Conservation (phyloP, 1,284 basidiomycete species). For the Malassezia furfur region DNA sequence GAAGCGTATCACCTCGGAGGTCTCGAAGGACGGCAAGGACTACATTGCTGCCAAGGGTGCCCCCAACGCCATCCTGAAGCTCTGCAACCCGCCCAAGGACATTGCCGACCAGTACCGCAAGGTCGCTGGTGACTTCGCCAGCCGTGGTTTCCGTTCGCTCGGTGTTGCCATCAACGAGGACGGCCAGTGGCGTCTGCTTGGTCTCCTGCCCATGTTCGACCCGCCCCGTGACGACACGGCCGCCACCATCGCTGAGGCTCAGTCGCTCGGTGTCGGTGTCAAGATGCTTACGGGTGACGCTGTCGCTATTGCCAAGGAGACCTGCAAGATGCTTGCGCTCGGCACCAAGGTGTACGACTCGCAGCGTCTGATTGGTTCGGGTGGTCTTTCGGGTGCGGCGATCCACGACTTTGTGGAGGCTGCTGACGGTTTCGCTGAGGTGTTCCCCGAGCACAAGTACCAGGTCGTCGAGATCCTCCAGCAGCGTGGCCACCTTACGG, state of each 20-base stretch:
- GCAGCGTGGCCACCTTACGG: conserved; percentile 55
- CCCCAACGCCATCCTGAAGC: conserved; percentile 55
- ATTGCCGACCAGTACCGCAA: conserved; percentile 51
- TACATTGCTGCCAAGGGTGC: conserved; percentile 56
- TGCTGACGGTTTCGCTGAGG: conserved; percentile 57
- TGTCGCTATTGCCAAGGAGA: conserved; percentile 56
- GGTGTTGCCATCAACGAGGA: conserved; percentile 55
- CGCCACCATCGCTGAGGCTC: conserved; percentile 54
- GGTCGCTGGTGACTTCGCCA: conserved; percentile 52
- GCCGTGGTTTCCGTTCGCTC: conserved; percentile 55
- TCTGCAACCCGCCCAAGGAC: conserved; percentile 50
- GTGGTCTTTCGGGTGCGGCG: conserved; percentile 54
- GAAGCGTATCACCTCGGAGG: conserved; percentile 56
- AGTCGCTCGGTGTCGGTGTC: conserved; percentile 54
- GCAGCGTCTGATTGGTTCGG: conserved; percentile 54
- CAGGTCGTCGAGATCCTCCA: conserved; percentile 56
- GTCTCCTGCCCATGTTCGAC: conserved; percentile 53
- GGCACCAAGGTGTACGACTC: conserved; percentile 57
- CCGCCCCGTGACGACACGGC: conserved; percentile 55
- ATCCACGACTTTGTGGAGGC: conserved; percentile 55
- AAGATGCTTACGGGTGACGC: conserved; percentile 59
- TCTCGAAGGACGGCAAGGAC: conserved; percentile 53
- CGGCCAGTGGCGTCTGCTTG: conserved; percentile 53
- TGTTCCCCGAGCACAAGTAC: conserved; percentile 56
- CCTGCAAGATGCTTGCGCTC: conserved; percentile 53